Percentiles rank a stretch among this genome's conserved stretches.
These are phyloP conservation scores for Lactarius psammicola DNA, from an alignment of 768 basidiomycete genomes.

Conservation along the genomic window DNA sequence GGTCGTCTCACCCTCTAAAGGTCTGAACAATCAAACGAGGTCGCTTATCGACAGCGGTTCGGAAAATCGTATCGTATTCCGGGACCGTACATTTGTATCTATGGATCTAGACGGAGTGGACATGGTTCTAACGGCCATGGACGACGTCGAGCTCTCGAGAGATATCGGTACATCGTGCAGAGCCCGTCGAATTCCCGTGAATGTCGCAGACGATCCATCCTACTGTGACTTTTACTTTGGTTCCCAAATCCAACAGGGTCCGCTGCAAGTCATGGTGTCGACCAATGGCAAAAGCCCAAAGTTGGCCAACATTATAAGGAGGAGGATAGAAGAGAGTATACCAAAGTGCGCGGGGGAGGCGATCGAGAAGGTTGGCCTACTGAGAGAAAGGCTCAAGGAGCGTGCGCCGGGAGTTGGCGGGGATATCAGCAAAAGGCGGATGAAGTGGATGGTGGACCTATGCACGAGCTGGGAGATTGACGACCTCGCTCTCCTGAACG, in stretches of 20 bases:
- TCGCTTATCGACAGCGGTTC: conserved; percentile 46
- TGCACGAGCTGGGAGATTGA: conserved; percentile 87
- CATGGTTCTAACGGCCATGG: conserved; percentile 93
- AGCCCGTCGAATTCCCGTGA: conserved; percentile 73
- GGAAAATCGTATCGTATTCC: conserved; percentile 60
- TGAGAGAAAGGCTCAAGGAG: conserved; percentile 70
- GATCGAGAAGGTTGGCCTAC: conserved; percentile 72
- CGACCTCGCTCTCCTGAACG: conserved; percentile 70
- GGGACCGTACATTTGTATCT: conserved; percentile 64
- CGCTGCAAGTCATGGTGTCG: conserved; percentile 93
- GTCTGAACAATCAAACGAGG: conserved; percentile 62
- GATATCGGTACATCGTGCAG: conserved; percentile 72
- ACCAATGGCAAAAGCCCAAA: conserved; percentile 93
- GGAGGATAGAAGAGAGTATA: conserved; percentile 62
- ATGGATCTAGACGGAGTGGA: conserved; percentile 69
- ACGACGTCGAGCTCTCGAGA: conserved; percentile 68
- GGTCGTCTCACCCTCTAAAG: conserved; percentile 66
- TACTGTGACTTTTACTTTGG: conserved; percentile 99
- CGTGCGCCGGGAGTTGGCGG: conserved; percentile 85
- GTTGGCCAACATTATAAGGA: conserved; percentile 80
- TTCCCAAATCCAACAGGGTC: conserved; percentile 84
- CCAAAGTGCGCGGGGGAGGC: conserved; percentile 73
- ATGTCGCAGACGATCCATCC: conserved; percentile 94
- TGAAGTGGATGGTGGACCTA: conserved; percentile 89
- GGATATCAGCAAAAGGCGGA: conserved; percentile 68